Conservation (phyloP, 257 asterid species). For the Gardenia jasminoides region DNA sequence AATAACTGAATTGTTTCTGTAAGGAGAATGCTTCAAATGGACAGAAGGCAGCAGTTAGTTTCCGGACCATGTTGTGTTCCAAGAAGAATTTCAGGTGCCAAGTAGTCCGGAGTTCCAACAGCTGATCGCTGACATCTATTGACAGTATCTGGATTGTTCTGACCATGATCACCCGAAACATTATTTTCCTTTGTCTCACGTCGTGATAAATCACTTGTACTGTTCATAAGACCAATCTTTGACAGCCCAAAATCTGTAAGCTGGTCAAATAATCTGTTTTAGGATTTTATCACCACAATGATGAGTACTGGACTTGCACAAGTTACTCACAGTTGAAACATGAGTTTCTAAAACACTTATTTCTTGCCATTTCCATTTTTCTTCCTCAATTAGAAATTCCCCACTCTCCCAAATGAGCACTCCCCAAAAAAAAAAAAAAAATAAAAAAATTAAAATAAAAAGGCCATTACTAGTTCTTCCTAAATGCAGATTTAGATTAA, state of each 20-base stretch:
- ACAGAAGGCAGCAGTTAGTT: conserved; percentile 5
- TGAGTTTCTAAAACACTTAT: neutral
- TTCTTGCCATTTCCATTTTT: neutral
- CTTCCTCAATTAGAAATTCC: neutral
- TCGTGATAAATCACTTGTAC: conserved; percentile 73
- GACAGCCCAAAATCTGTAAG: conserved; percentile 98
- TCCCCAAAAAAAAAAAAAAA: neutral
- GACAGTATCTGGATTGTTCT: conserved; percentile 39
- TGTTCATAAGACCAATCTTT: conserved; percentile 92
- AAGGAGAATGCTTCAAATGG: neutral
- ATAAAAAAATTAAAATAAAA: too few relatives aligned
- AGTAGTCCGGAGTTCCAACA: conserved; percentile 97
- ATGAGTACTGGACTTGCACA: neutral
- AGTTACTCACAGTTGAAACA: neutral
- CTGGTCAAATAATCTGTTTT: conserved; percentile 43
- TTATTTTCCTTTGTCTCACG: conserved; percentile 41
- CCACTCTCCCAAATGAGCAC: neutral
- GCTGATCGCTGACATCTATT: conserved; percentile 60
- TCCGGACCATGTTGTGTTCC: conserved; percentile 89
- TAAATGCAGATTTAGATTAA: neutral
- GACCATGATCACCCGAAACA: conserved; percentile 38
- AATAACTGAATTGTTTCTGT: conserved; percentile 25
- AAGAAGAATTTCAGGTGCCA: conserved; percentile 98
- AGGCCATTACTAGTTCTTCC: neutral
- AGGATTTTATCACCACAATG: conserved; percentile 26